Percentiles rank a stretch among this genome's conserved stretches.
These are phyloP conservation scores for Nitzschia palea DNA, from an alignment of 108 stramenopile species.

Conservation along the genomic window DNA sequence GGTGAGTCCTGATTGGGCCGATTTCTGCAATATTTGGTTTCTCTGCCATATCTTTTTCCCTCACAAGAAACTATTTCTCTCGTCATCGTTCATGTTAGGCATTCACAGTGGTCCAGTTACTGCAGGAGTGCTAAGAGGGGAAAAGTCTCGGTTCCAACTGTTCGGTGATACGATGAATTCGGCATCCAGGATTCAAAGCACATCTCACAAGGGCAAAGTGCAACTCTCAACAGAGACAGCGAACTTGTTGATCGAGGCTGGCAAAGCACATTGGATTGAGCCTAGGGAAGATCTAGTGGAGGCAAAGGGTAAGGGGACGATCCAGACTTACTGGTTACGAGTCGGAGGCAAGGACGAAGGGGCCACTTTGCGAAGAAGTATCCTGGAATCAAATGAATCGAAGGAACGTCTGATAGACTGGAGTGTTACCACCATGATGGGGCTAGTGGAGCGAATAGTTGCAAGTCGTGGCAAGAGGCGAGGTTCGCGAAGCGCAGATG, in stretches of 20 bases:
- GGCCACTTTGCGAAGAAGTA: neutral
- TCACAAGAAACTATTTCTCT: neutral
- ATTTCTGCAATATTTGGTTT: too few species aligned
- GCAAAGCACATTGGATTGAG: conserved; percentile 40
- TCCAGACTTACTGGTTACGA: conserved; percentile 41
- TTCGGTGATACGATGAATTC: conserved; percentile 23
- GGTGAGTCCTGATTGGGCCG: too few species aligned
- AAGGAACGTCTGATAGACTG: conserved; percentile 20
- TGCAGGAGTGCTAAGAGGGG: conserved; percentile 8
- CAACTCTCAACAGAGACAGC: conserved; percentile 40
- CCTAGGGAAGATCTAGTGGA: conserved; percentile 35
- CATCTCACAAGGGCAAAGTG: neutral
- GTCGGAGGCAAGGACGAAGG: neutral
- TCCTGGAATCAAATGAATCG: neutral
- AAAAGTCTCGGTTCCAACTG: conserved; percentile 13
- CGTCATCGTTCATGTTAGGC: neutral
- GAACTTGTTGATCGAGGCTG: conserved; percentile 28
- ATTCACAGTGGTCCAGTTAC: conserved; percentile 16
- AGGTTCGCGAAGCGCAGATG: neutral
- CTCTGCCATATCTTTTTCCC: too few species aligned
- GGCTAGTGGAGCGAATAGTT: neutral
- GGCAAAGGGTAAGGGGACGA: conserved; percentile 56
- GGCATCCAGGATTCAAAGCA: conserved; percentile 9
- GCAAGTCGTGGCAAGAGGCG: conserved; percentile 7
- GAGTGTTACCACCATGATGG: neutral